Conservation (phyloP, 2,329 filamentous ascomycete genomes). For the Nemania bipapillata region DNA sequence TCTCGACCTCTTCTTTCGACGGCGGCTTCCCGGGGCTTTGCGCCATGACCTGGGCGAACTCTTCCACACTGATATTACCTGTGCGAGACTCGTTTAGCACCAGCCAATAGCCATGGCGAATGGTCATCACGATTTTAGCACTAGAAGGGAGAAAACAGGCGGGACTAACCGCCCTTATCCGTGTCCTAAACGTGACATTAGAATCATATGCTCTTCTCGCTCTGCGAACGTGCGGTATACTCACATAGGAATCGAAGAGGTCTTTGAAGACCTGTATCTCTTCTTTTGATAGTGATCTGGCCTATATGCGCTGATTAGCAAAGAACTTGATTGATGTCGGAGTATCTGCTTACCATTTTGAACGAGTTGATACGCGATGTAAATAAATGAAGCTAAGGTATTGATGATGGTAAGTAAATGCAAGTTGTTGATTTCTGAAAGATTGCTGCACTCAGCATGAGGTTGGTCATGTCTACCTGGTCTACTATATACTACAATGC, state of each 20-base stretch:
- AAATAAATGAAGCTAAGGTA: neutral
- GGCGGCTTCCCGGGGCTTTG: constrained; percentile 47
- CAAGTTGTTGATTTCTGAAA: neutral
- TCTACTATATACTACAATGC: too few relatives aligned
- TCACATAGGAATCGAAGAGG: constrained; percentile 49
- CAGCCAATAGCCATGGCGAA: neutral
- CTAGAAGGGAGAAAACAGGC: neutral
- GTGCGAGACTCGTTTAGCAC: neutral
- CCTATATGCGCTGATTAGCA: constrained; percentile 29
- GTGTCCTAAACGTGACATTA: constrained; percentile 38
- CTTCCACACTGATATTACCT: constrained; percentile 54
- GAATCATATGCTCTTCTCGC: neutral
- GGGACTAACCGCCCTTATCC: constrained; percentile 47
- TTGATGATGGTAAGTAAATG: too few relatives aligned
- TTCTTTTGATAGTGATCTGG: constrained; percentile 43
- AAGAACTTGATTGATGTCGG: neutral
- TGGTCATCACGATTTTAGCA: neutral
- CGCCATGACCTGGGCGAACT: constrained; percentile 54
- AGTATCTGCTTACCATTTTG: constrained; percentile 10
- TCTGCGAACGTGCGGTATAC: constrained; percentile 10
- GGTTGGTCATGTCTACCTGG: neutral
- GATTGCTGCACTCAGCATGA: neutral
- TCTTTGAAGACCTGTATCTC: constrained; percentile 49
- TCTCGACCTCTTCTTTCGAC: constrained; percentile 52
- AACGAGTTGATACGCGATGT: neutral